Evolutionary conservation across 2,329 filamentous ascomycete genomes (phyloP).

Genomic region (Colletotrichum limetticola): DNA sequence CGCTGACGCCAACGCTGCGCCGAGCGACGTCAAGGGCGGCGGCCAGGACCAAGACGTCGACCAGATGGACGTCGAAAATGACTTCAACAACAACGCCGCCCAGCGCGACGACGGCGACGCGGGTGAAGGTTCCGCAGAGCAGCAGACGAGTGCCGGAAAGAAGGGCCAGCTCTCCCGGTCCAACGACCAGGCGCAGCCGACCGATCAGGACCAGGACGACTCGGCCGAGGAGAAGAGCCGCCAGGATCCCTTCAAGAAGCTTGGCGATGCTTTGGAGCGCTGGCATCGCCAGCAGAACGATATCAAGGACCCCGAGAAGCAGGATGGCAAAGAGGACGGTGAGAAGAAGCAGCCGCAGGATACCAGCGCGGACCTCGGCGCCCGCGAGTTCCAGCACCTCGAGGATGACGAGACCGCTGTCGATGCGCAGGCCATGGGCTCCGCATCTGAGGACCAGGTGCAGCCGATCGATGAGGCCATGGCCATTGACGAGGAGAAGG

Average conservation of each 20-base stretch:
- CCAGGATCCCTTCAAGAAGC: slow-evolving; percentile 87
- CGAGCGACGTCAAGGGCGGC: slow-evolving; percentile 71
- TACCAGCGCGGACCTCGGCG: slow-evolving; percentile 75
- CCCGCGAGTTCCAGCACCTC: slow-evolving; percentile 93
- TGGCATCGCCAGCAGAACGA: slow-evolving; percentile 92
- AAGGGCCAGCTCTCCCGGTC: slow-evolving; percentile 65
- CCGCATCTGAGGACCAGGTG: slow-evolving; percentile 87
- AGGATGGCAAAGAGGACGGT: slow-evolving; percentile 57
- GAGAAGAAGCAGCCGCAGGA: slow-evolving; percentile 60
- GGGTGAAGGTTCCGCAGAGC: slow-evolving; percentile 72
- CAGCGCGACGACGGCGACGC: slow-evolving; percentile 75
- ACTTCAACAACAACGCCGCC: slow-evolving; percentile 68
- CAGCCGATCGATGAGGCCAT: slow-evolving; percentile 88
- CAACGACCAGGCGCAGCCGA: slow-evolving; percentile 54
- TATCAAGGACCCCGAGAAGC: slow-evolving; percentile 73
- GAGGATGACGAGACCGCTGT: slow-evolving; percentile 82
- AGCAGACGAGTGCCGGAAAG: slow-evolving; percentile 71
- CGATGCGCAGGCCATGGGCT: slow-evolving; percentile 93
- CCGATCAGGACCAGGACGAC: slow-evolving; percentile 57
- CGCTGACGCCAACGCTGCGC: slow-evolving; percentile 67
- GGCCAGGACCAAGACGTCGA: slow-evolving; percentile 75
- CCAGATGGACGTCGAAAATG: slow-evolving; percentile 70
- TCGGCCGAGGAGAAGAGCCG: slow-evolving; percentile 53
- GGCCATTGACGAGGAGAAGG: slow-evolving; percentile 82
- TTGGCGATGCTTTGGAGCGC: slow-evolving; percentile 90